Evolutionary conservation across 805 yeast genomes (phyloP).

Genomic region (Saccharomycopsis synnaedendra): DNA sequence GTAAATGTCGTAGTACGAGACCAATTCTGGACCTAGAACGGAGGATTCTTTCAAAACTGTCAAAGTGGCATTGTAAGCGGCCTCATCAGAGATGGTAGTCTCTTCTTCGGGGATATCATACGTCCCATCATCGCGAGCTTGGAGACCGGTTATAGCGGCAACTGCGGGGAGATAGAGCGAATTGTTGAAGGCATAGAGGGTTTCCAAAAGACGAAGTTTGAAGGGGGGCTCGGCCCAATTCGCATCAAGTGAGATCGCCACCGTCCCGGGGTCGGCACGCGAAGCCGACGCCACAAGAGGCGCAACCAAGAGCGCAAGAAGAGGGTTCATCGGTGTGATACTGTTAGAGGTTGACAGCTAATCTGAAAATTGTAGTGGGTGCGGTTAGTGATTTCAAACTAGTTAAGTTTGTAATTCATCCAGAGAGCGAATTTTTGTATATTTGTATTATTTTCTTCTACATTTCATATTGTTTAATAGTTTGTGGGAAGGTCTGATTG

Average conservation of each 20-base stretch:
- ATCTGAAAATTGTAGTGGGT: too few species aligned
- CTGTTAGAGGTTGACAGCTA: too few species aligned
- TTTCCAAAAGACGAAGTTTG: constrained; percentile 31
- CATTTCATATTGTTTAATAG: too few species aligned
- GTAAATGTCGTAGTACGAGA: constrained; percentile 12
- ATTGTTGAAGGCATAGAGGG: constrained; percentile 26
- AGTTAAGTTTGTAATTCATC: too few species aligned
- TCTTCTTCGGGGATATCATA: neutral
- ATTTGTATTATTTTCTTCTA: too few species aligned
- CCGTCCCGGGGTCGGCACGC: constrained; percentile 6
- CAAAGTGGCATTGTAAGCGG: neutral
- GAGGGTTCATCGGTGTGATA: too few species aligned
- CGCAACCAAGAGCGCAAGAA: neutral
- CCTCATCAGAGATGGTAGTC: neutral
- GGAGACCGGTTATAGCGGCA: constrained; percentile 18
- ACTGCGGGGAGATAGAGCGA: constrained; percentile 27
- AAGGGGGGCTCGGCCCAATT: constrained; percentile 33
- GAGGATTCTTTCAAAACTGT: constrained; percentile 1
- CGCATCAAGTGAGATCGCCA: constrained; percentile 25
- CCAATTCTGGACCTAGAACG: neutral
- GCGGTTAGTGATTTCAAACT: too few species aligned
- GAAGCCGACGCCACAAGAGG: neutral
- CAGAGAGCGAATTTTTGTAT: too few species aligned
- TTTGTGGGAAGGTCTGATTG: too few species aligned
- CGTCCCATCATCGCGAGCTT: constrained; percentile 9